Conservation (phyloP, 306 rosid species). For the Medicago ruthenica region DNA sequence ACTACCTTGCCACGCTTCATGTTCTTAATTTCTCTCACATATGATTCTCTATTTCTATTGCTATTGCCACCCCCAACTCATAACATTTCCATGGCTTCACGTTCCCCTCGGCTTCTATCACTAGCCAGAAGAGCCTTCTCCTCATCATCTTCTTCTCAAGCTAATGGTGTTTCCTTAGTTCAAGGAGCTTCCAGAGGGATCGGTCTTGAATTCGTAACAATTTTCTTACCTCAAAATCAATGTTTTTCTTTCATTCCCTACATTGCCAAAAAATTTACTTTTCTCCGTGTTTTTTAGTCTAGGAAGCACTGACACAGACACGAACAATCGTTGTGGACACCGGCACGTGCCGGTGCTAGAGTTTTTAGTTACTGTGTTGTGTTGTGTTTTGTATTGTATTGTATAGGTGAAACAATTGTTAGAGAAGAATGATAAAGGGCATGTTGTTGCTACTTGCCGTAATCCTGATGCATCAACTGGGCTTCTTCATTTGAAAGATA, state of each 20-base stretch:
- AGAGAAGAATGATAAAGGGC: slow-evolving; percentile 75
- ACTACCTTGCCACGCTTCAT: slow-evolving; percentile 38
- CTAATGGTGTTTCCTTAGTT: slow-evolving; percentile 54
- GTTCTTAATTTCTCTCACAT: neutral
- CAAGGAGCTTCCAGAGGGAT: slow-evolving; percentile 75
- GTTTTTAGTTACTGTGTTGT: slow-evolving; percentile 14
- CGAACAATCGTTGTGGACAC: too few species aligned
- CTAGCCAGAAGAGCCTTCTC: slow-evolving; percentile 44
- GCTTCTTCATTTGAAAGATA: slow-evolving; percentile 65
- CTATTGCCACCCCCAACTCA: neutral
- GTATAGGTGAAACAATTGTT: slow-evolving; percentile 81
- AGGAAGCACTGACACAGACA: too few species aligned
- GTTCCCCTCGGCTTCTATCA: slow-evolving; percentile 35
- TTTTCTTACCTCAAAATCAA: neutral
- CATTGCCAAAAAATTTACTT: slow-evolving; percentile 8
- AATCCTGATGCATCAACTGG: slow-evolving; percentile 72
- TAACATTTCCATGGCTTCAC: slow-evolving; percentile 48
- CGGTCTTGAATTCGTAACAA: slow-evolving; percentile 61
- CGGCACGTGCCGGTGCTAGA: too few species aligned
- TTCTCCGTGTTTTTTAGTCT: neutral
- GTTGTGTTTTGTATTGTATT: slow-evolving; percentile 37
- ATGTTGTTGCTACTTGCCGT: slow-evolving; percentile 88
- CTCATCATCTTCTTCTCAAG: slow-evolving; percentile 41
- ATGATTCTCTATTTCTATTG: slow-evolving; percentile 6
- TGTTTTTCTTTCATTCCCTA: slow-evolving; percentile 6